A percentile compares a stretch with the other conserved stretches of the same genome.
phyloP scores from a whole-genome alignment of 345 rosid species.

The Conringia planisiliqua region DNA sequence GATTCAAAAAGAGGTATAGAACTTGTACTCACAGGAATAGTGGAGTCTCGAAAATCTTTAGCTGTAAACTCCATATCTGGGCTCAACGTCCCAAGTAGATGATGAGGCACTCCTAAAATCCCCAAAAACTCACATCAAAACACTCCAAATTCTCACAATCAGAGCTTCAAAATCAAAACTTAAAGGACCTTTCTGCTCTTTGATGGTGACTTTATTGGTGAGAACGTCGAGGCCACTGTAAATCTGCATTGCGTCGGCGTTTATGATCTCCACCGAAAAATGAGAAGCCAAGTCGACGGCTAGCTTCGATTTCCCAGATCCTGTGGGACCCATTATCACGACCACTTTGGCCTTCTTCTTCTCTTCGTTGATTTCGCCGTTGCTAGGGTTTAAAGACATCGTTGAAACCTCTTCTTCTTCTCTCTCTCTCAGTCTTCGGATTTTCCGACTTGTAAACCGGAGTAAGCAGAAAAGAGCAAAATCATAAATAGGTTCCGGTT shows the following conservation, averaged over 20 bases:
- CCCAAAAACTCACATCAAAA: constrained; percentile 1
- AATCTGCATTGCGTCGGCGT: constrained; percentile 98
- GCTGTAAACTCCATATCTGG: constrained; percentile 71
- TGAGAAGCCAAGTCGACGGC: constrained; percentile 78
- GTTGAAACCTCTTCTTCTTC: not conserved
- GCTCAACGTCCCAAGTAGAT: constrained; percentile 72
- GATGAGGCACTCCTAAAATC: constrained; percentile 71
- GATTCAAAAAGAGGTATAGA: not conserved
- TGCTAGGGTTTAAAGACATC: constrained; percentile 40
- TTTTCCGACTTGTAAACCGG: not conserved
- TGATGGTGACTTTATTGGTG: constrained; percentile 71
- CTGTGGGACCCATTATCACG: constrained; percentile 91
- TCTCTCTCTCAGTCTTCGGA: not conserved
- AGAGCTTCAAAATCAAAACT: not conserved
- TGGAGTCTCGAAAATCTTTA: constrained; percentile 65
- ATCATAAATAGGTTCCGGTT: not conserved
- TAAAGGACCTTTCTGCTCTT: constrained; percentile 59
- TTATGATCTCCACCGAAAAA: constrained; percentile 75
- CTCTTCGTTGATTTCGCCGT: constrained; percentile 32
- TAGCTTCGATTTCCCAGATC: constrained; percentile 82
- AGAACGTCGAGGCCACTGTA: constrained; percentile 80
- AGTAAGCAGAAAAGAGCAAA: not conserved
- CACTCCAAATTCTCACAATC: not conserved
- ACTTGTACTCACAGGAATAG: constrained; percentile 60
- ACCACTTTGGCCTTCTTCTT: constrained; percentile 58